Evolutionary conservation across 176 grass and related monocot species (phyloP).

Genomic region (Phoenix roebelenii): DNA sequence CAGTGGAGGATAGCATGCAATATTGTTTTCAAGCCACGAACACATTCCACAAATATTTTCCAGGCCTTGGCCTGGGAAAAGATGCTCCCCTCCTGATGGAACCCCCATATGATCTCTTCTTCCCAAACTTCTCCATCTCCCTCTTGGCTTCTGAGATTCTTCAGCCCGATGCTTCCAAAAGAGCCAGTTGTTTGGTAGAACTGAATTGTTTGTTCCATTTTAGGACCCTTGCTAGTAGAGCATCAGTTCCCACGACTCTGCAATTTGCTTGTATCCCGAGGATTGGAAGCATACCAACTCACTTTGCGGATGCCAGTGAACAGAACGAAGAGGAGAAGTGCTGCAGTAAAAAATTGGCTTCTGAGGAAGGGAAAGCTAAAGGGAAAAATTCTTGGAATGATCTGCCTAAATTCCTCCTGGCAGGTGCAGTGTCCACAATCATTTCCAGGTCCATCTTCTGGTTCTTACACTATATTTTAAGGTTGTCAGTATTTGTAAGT

Average conservation of each 20-base stretch:
- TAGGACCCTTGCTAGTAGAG: neutral
- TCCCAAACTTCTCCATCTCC: neutral
- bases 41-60: neutral
- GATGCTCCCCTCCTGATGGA: neutral
- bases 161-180: neutral
- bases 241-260: neutral
- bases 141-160: conserved; percentile 5
- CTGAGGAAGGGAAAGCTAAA: neutral
- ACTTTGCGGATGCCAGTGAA: neutral
- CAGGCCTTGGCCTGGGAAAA: neutral
- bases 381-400: conserved; percentile 14
- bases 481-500: too few species aligned
- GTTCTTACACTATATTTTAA: too few species aligned
- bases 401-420: conserved; percentile 19
- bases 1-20: neutral
- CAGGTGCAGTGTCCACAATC: conserved; percentile 19
- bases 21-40: neutral
- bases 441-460: conserved; percentile 13
- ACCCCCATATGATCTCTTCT: neutral
- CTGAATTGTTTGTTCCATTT: neutral
- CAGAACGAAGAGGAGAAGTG: neutral
- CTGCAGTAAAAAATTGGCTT: neutral
- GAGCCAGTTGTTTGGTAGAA: neutral
- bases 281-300: neutral
- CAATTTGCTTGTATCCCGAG: neutral